phyloP scores from a whole-genome alignment of 208 protist genomes.

The Trypanosoma lewisi region DNA sequence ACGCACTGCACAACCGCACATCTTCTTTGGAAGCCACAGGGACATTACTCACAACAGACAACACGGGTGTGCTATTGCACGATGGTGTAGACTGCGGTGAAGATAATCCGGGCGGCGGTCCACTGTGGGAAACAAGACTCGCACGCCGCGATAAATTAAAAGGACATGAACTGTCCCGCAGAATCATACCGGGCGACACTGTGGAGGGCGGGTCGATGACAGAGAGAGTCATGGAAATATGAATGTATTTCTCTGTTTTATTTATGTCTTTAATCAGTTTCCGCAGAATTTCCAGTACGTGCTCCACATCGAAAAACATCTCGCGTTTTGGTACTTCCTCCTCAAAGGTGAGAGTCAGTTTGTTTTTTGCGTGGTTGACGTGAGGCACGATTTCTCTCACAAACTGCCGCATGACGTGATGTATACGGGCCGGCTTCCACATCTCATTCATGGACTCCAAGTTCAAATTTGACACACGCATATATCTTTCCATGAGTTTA shows the following conservation, averaged over 20 bases:
- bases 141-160: not conserved
- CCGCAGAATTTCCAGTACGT: slow-evolving; percentile 51
- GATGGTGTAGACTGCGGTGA: not conserved
- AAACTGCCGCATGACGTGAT: slow-evolving; percentile 54
- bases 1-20: not conserved
- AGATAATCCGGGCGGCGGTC: no score
- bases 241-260: not conserved
- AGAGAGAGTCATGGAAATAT: slow-evolving; percentile 5
- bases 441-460: slow-evolving; percentile 71
- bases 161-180: not conserved
- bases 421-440: slow-evolving; percentile 70
- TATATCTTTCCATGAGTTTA: slow-evolving; percentile 65
- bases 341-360: slow-evolving; percentile 58
- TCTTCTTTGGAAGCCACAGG: slow-evolving; percentile 6
- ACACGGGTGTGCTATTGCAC: no score
- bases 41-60: no score
- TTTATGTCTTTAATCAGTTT: slow-evolving; percentile 31
- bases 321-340: slow-evolving; percentile 49
- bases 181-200: not conserved
- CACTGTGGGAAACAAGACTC: not conserved
- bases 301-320: slow-evolving; percentile 72
- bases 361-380: slow-evolving; percentile 27
- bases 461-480: slow-evolving; percentile 69
- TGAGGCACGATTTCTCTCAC: slow-evolving; percentile 33
- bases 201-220: not conserved